Conservation (phyloP, 495 filamentous ascomycete species). For the Penicillium angulare region DNA sequence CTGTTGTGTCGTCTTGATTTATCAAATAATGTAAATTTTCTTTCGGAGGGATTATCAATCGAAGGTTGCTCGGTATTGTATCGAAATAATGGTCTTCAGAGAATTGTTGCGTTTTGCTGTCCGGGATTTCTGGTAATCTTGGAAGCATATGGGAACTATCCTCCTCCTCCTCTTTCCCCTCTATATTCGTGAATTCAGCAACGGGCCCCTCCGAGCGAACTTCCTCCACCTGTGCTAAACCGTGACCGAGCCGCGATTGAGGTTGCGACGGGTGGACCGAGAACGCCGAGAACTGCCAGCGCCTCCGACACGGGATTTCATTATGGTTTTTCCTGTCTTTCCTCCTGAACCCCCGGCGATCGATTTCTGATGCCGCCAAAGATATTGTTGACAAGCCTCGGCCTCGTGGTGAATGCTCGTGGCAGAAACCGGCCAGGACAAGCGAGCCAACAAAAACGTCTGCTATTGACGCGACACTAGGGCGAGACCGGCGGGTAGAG, state of each 20-base stretch:
- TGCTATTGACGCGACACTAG: slow-evolving; percentile 41
- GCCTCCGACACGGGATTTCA: slow-evolving; percentile 16
- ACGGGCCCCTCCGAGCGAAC: slow-evolving; percentile 4
- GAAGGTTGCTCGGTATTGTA: neutral
- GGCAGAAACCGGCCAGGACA: slow-evolving; percentile 61
- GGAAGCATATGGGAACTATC: slow-evolving; percentile 9
- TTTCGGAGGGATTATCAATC: neutral
- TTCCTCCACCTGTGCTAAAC: slow-evolving; percentile 19
- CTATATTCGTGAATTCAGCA: neutral
- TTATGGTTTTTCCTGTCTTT: slow-evolving; percentile 11
- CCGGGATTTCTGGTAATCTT: slow-evolving; percentile 2
- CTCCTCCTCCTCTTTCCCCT: neutral
- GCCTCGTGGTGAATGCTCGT: slow-evolving; percentile 47
- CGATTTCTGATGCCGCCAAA: slow-evolving; percentile 9
- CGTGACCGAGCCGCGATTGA: slow-evolving; percentile 33
- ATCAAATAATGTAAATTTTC: too few relatives aligned
- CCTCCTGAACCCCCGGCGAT: slow-evolving; percentile 15
- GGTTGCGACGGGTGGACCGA: slow-evolving; percentile 20
- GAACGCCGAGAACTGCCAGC: slow-evolving; percentile 20
- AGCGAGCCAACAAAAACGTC: slow-evolving; percentile 63
- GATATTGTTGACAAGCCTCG: slow-evolving; percentile 31
- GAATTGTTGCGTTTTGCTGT: neutral
- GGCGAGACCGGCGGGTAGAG: slow-evolving; percentile 42
- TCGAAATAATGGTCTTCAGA: slow-evolving; percentile 1
- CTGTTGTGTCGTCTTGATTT: neutral